Conservation (phyloP, 768 basidiomycete species). For the Cystofilobasidium capitatum region DNA sequence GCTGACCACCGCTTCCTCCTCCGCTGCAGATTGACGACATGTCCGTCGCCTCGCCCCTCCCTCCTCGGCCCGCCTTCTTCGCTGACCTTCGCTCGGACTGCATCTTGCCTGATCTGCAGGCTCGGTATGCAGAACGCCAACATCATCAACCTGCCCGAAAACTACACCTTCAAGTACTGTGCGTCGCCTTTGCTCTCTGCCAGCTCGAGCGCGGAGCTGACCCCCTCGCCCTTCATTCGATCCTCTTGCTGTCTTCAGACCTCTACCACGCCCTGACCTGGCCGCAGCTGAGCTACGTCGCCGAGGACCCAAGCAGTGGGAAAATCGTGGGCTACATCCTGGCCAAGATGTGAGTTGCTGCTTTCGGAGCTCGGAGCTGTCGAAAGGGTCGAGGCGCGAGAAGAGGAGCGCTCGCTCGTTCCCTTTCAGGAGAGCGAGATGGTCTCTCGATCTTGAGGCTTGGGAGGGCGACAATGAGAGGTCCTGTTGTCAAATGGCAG, state of each 20-base stretch:
- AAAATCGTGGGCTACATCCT: constrained; percentile 88
- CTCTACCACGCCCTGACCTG: constrained; percentile 83
- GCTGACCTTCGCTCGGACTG: not conserved
- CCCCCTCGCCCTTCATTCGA: not conserved
- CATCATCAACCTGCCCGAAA: constrained; percentile 84
- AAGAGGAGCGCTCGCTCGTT: no score
- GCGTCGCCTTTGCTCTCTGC: constrained; percentile 39
- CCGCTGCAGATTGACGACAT: constrained; percentile 65
- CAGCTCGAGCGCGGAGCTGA: not conserved
- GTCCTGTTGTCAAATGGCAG: no score
- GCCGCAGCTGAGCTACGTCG: constrained; percentile 88
- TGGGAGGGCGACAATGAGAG: no score
- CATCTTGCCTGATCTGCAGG: not conserved
- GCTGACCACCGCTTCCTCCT: not conserved
- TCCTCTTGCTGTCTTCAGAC: no score
- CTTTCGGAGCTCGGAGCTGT: no score
- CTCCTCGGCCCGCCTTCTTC: not conserved
- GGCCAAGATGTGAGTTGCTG: constrained; percentile 70
- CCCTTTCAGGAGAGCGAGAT: not conserved
- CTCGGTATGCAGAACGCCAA: constrained; percentile 89
- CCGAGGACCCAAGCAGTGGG: constrained; percentile 70
- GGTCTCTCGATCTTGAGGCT: not conserved
- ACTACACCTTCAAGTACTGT: constrained; percentile 59
- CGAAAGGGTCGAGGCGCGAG: no score
- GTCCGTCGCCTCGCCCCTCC: constrained; percentile 24